Conservation (phyloP, 495 filamentous ascomycete species). For the Aspergillus mulundensis region DNA sequence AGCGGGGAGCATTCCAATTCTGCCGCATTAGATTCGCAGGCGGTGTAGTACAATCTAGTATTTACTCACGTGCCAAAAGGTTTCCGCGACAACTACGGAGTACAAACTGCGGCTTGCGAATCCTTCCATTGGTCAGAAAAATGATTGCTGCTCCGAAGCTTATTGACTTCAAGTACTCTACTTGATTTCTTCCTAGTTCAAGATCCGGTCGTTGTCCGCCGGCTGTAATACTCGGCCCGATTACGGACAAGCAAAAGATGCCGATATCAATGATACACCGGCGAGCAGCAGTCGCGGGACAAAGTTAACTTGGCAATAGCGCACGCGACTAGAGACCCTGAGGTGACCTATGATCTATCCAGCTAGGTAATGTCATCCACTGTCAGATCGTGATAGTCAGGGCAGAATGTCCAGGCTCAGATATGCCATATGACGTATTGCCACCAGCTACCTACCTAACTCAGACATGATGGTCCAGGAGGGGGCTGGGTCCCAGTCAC, state of each 20-base stretch:
- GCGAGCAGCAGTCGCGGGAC: neutral
- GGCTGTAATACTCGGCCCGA: too few relatives aligned
- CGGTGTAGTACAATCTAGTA: neutral
- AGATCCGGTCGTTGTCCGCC: too few relatives aligned
- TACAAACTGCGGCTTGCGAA: too few relatives aligned
- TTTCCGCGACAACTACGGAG: neutral
- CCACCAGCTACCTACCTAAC: neutral
- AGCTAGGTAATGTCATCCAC: too few relatives aligned
- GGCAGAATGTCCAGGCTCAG: neutral
- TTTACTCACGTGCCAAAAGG: neutral
- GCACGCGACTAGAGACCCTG: neutral
- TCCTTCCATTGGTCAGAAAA: neutral
- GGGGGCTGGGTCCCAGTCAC: neutral
- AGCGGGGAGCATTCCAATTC: conserved; percentile 15
- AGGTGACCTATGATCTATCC: too few relatives aligned
- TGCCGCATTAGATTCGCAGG: conserved; percentile 12
- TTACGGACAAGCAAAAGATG: too few relatives aligned
- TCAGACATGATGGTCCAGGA: neutral
- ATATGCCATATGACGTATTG: neutral
- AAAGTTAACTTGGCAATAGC: neutral
- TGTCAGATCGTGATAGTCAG: neutral
- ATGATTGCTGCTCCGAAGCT: neutral
- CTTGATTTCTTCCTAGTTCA: too few relatives aligned
- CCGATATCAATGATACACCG: neutral
- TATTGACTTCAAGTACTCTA: too few relatives aligned